phyloP scores from a whole-genome alignment of 129 eudicot genomes.

The Artemisia tridentata region DNA sequence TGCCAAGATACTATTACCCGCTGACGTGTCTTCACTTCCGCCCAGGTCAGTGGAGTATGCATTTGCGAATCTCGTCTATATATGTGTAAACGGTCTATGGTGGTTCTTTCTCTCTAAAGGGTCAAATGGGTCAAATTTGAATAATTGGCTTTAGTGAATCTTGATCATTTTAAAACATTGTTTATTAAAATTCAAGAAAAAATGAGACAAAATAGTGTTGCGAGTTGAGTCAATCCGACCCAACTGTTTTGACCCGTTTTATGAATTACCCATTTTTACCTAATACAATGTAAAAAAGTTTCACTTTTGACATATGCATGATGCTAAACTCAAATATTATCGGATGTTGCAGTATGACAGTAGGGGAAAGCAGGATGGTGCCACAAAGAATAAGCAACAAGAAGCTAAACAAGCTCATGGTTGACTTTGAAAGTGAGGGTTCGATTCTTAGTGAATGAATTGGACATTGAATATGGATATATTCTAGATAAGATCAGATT shows the following conservation, averaged over 20 bases:
- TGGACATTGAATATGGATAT: constrained; percentile 21
- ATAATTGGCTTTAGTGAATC: too few species aligned
- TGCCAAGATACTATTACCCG: constrained; percentile 55
- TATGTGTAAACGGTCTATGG: neutral
- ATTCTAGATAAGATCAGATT: constrained; percentile 35
- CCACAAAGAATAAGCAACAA: constrained; percentile 76
- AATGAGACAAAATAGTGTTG: too few species aligned
- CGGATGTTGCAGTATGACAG: constrained; percentile 34
- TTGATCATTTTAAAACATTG: too few species aligned
- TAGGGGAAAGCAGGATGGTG: constrained; percentile 45
- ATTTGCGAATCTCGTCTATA: neutral
- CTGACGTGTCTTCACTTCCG: constrained; percentile 45
- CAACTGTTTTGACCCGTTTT: neutral
- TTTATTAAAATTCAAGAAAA: too few species aligned
- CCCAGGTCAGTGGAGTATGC: constrained; percentile 40
- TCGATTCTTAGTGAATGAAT: constrained; percentile 4
- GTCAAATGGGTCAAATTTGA: neutral
- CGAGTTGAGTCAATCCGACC: neutral
- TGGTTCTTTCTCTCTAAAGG: neutral
- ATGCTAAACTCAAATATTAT: neutral
- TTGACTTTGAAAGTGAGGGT: constrained; percentile 45
- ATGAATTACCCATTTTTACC: neutral
- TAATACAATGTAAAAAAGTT: neutral
- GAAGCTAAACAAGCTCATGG: constrained; percentile 70
- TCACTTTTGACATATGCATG: neutral